Base-by-base conservation (phyloP, 208 protist species). In the Leishmania tarentolae region DNA sequence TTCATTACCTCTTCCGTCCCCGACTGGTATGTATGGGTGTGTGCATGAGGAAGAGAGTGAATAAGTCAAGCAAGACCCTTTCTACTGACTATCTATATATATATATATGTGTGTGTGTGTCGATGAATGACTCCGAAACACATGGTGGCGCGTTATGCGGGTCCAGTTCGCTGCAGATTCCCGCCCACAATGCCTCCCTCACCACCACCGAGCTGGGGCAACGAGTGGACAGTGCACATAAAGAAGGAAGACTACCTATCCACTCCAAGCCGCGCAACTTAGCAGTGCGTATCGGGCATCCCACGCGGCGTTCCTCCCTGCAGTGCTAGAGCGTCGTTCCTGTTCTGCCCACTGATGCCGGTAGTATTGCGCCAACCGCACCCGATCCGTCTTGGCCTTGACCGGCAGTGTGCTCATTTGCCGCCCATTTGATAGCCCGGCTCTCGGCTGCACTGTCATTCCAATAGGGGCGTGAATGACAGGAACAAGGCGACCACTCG, bases 221-320 rank as follows among this genome's bases (percentile, higher is more conserved):
- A 52, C 28, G 24, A 47, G 68, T 52, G 2, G 68, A 24, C 24
- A 21, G 44, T 17, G 5, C 17, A 52, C 24, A 21, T 21, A 4
- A 37, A 73, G 68, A 35, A 73, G 68, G 21, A 80, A 42, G 61
- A 40, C 31, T 44, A 65, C 9, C 56, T 50, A 56, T 2, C 4
- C 57, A 28, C 2, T 31, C 13, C 42, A 56, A 7, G 5, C 75
- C 8, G 63, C 70, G 53, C 79, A 75, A 37, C 83, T 79, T 21
- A 89, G 72, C 77, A 86, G 76, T 13, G 80, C 77, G 59, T 83
- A 82, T 11, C 86, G 86, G 9, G 83, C 75, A 37, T 83, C 78
- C 83, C 86, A 89, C 70, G 72, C 68, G 3, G 86, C 83, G 56
- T 63, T 61, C 11, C 84, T 71, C 52, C 56, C 77, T 24, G 79